Evolutionary conservation across 2,329 filamentous ascomycete genomes (phyloP).

Genomic region (Fusarium sp.): DNA sequence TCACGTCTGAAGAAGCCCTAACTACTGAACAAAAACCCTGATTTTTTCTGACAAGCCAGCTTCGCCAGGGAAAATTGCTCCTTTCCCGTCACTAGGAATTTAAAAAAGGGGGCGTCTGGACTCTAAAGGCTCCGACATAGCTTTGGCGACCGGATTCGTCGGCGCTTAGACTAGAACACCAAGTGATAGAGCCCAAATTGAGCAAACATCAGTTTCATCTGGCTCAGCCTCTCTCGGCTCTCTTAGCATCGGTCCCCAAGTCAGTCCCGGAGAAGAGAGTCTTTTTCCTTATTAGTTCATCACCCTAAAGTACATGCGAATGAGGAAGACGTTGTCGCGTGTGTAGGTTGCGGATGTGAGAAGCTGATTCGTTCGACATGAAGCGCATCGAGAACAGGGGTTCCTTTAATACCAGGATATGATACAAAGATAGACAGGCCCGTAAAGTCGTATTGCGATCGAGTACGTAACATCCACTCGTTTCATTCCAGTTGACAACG

Average conservation of each 20-base stretch:
- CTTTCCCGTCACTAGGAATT: not conserved
- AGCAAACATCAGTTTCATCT: conserved; percentile 17
- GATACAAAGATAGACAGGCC: conserved; percentile 1
- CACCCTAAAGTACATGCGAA: not conserved
- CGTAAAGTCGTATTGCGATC: conserved; percentile 9
- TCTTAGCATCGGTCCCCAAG: conserved; percentile 5
- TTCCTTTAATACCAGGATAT: not conserved
- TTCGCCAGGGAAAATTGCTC: not conserved
- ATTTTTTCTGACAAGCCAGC: not conserved
- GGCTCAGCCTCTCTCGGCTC: conserved; percentile 34
- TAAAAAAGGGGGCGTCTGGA: conserved; percentile 19
- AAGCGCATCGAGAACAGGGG: conserved; percentile 13
- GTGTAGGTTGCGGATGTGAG: conserved; percentile 6
- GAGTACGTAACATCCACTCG: conserved; percentile 10
- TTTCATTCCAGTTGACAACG: not conserved
- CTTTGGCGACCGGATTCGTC: conserved; percentile 32
- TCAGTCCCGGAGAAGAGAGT: conserved; percentile 9
- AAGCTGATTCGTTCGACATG: conserved; percentile 30
- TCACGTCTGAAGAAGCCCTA: conserved; percentile 1
- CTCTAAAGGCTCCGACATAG: conserved; percentile 8
- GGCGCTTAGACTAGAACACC: conserved; percentile 18
- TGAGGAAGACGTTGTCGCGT: conserved; percentile 22
- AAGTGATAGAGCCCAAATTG: not conserved
- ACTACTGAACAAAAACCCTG: not conserved
- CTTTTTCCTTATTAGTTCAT: conserved; percentile 1